Conservation (phyloP, 805 yeast genomes). For the Kurtzmaniella fragi region DNA sequence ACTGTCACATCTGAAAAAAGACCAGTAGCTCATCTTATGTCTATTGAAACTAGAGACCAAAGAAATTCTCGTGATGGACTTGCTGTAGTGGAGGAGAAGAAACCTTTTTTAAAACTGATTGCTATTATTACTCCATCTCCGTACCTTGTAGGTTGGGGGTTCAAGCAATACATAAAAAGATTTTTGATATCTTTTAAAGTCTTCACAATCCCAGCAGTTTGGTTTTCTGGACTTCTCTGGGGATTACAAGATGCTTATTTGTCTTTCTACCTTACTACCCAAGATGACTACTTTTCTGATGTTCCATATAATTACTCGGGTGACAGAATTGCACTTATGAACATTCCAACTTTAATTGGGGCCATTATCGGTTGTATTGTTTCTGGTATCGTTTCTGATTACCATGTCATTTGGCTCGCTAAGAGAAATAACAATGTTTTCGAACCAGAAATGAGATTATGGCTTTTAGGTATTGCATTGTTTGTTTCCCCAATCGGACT, state of each 20-base stretch:
- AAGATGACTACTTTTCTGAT: slow-evolving; percentile 61
- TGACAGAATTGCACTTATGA: slow-evolving; percentile 53
- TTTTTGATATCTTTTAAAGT: slow-evolving; percentile 48
- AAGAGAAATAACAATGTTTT: slow-evolving; percentile 54
- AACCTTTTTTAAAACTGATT: slow-evolving; percentile 43
- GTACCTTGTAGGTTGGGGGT: slow-evolving; percentile 57
- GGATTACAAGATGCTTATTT: slow-evolving; percentile 75
- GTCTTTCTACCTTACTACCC: slow-evolving; percentile 69
- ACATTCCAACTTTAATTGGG: slow-evolving; percentile 35
- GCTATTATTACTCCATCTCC: slow-evolving; percentile 52
- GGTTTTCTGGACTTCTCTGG: slow-evolving; percentile 70
- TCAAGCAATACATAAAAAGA: slow-evolving; percentile 58
- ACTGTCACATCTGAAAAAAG: background rate
- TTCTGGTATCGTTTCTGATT: slow-evolving; percentile 58
- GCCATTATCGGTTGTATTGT: slow-evolving; percentile 57
- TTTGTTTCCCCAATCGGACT: slow-evolving; percentile 59
- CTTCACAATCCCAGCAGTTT: slow-evolving; percentile 59
- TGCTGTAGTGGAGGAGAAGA: slow-evolving; percentile 31
- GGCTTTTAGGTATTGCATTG: slow-evolving; percentile 51
- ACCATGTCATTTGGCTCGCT: slow-evolving; percentile 57
- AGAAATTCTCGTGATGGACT: slow-evolving; percentile 2
- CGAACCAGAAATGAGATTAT: slow-evolving; percentile 63
- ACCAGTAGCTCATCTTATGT: background rate
- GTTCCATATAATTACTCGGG: slow-evolving; percentile 64
- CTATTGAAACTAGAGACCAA: background rate